Percentiles rank a stretch among this genome's conserved stretches.
These are phyloP conservation scores for Pseudopediastrum boryanum DNA, from an alignment of 139 green algal species.

Conservation along the genomic window DNA sequence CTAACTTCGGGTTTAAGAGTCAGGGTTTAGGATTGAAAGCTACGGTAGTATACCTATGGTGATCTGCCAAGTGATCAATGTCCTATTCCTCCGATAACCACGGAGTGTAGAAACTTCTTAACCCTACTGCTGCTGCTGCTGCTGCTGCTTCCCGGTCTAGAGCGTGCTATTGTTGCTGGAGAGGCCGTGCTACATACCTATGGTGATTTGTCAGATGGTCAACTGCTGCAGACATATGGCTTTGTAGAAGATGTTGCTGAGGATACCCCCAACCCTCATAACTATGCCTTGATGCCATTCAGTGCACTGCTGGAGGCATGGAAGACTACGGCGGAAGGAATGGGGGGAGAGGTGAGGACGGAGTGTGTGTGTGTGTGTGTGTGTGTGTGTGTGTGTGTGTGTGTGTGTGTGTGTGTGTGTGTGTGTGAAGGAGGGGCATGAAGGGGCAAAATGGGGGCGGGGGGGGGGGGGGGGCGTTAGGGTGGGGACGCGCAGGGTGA, in stretches of 20 bases:
- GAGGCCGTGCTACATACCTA: conserved; percentile 75
- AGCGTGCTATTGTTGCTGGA: conserved; percentile 53
- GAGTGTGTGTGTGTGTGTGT: no score
- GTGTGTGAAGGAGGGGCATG: no score
- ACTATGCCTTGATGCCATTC: conserved; percentile 47
- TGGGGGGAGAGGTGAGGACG: not conserved
- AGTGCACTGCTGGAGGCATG: conserved; percentile 21
- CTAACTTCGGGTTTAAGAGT: no score
- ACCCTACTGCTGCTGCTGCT: conserved; percentile 5
- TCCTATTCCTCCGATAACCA: not conserved
- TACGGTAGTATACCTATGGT: no score
- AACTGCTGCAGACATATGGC: conserved; percentile 78
- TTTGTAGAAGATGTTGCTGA: conserved; percentile 58
- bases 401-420: no score
- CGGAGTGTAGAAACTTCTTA: not conserved
- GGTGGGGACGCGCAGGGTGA: no score
- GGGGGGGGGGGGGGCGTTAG: no score
- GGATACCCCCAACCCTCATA: conserved; percentile 41
- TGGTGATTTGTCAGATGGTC: conserved; percentile 68
- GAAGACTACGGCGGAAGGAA: conserved; percentile 9
- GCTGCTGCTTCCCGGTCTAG: conserved; percentile 36
- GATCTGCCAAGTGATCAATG: not conserved
- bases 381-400: no score
- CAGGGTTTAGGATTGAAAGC: no score
- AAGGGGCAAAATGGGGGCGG: no score